Conservation (phyloP, 768 basidiomycete species). For the Phallus indusiatus region DNA sequence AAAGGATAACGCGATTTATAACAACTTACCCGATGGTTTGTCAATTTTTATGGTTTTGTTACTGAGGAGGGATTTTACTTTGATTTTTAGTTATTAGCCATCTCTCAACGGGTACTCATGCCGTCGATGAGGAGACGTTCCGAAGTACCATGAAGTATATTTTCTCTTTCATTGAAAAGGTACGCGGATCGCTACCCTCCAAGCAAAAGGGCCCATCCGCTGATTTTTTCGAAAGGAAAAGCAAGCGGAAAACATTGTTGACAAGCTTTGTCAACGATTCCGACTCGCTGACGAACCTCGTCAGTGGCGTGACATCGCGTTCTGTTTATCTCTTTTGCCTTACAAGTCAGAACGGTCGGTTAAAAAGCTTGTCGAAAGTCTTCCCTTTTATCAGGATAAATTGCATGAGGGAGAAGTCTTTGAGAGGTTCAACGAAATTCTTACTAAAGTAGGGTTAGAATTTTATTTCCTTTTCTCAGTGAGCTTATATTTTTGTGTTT, state of each 20-base stretch:
- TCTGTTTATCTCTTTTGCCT: slow-evolving; percentile 85
- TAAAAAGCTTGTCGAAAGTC: slow-evolving; percentile 89
- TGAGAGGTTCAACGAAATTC: slow-evolving; percentile 76
- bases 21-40: slow-evolving; percentile 92
- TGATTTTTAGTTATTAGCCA: slow-evolving; percentile 76
- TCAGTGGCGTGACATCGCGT: slow-evolving; percentile 97
- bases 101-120: slow-evolving; percentile 80
- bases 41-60: neutral
- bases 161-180: slow-evolving; percentile 96
- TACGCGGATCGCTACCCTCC: slow-evolving; percentile 19
- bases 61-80: neutral
- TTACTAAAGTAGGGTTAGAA: slow-evolving; percentile 56
- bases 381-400: slow-evolving; percentile 94
- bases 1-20: slow-evolving; percentile 98
- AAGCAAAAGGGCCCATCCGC: neutral
- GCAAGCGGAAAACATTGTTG: slow-evolving; percentile 94
- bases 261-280: slow-evolving; percentile 97
- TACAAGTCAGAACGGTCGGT: slow-evolving; percentile 96
- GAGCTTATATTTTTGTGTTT: neutral
- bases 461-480: neutral
- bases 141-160: slow-evolving; percentile 91
- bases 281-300: slow-evolving; percentile 76
- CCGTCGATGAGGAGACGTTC: slow-evolving; percentile 88
- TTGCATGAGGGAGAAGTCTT: slow-evolving; percentile 81
- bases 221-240: slow-evolving; percentile 56